Evolutionary conservation across 306 rosid species (phyloP).

Genomic region (Dalbergia cochinchinensis): DNA sequence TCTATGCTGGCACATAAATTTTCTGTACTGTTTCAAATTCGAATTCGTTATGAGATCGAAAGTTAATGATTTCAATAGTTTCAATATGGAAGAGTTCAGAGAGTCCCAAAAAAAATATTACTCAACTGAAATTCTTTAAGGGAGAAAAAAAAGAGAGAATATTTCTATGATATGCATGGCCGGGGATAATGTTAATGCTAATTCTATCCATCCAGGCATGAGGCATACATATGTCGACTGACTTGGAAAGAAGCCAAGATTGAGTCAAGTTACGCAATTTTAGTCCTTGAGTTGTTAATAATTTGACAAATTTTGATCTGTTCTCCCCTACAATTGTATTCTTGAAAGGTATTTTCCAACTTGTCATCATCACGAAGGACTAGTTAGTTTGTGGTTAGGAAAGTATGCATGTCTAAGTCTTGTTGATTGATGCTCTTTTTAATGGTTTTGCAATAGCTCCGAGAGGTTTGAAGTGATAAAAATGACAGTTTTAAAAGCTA

Average conservation of each 20-base stretch:
- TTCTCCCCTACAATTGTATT: neutral
- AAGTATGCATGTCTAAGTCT: neutral
- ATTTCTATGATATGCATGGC: neutral
- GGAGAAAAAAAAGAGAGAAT: neutral
- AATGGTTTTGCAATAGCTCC: neutral
- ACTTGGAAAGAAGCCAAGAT: constrained; percentile 21
- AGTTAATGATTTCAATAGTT: neutral
- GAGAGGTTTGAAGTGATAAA: neutral
- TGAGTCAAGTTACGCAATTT: constrained; percentile 19
- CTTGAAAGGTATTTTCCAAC: constrained; percentile 24
- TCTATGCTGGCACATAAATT: constrained; percentile 14
- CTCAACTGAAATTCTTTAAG: neutral
- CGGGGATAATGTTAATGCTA: constrained; percentile 2
- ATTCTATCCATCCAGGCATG: constrained; percentile 3
- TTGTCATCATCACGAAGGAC: neutral
- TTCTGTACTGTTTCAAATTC: neutral
- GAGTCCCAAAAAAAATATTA: neutral
- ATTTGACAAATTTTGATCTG: neutral
- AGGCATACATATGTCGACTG: neutral
- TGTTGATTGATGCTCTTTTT: neutral
- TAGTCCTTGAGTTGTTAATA: neutral
- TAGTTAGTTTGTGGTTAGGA: neutral
- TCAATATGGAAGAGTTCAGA: neutral
- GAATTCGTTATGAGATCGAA: constrained; percentile 8
- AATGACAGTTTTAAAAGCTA: neutral